Conservation (phyloP, 2,329 filamentous ascomycete species). For the Proliferodiscus dingleyae region DNA sequence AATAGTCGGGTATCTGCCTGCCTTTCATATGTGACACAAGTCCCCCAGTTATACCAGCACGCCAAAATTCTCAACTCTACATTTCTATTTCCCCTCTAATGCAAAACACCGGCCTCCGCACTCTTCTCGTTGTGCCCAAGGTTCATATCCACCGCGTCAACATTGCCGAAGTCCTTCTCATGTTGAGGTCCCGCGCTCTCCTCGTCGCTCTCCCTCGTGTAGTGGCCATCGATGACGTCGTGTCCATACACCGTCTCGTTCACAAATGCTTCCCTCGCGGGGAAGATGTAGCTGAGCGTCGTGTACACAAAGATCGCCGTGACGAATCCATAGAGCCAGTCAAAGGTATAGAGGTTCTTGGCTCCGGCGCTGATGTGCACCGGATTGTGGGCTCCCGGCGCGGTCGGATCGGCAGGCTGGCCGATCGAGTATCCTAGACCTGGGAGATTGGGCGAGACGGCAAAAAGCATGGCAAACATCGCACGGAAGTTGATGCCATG, state of each 20-base stretch:
- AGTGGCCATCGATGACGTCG: slow-evolving; percentile 5
- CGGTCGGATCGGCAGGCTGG: slow-evolving; percentile 10
- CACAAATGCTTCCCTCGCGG: slow-evolving; percentile 46
- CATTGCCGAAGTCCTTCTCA: slow-evolving; percentile 14
- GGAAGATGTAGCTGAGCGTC: slow-evolving; percentile 42
- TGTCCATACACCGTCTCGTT: slow-evolving; percentile 36
- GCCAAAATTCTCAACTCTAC: too few species aligned
- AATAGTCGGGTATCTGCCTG: too few species aligned
- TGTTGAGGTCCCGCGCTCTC: slow-evolving; percentile 2
- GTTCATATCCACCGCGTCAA: slow-evolving; percentile 17
- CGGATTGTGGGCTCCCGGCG: background rate
- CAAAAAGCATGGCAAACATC: background rate
- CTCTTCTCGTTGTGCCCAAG: too few species aligned
- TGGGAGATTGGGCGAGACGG: slow-evolving; percentile 16
- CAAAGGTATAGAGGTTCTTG: slow-evolving; percentile 7
- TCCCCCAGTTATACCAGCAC: too few species aligned
- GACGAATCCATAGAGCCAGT: slow-evolving; percentile 13
- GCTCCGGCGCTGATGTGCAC: slow-evolving; percentile 7
- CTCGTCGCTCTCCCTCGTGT: slow-evolving; percentile 6
- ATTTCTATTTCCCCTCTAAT: too few species aligned
- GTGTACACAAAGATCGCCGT: slow-evolving; percentile 51
- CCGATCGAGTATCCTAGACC: slow-evolving; percentile 22
- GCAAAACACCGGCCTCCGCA: too few species aligned
- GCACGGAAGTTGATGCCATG: background rate
- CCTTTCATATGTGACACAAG: too few species aligned